Evolutionary conservation across 2,329 filamentous ascomycete genomes (phyloP), one percentile per base, ranked within the genome.

Genomic region (Pestalotiopsis sp.): DNA sequence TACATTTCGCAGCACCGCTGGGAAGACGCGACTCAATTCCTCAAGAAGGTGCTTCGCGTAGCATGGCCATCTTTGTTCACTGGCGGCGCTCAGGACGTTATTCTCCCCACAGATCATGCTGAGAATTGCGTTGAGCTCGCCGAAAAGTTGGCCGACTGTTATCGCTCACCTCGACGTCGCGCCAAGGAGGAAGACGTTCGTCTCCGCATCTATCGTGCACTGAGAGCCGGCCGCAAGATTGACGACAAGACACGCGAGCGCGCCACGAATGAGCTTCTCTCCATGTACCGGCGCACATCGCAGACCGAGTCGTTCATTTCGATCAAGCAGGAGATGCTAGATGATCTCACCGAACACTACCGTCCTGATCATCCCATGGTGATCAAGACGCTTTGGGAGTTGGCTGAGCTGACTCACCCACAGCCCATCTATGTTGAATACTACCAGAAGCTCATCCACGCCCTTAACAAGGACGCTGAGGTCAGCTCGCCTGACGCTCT

Each of bases 31-130:
- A 82, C 83, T 27, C 79, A 76, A 1, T 75, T 84, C n/a, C 78
- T 86, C 45, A 83, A 84, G 65, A 77, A 76, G 25, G 81, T 84
- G 11, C 74, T 87, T 38, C 78, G 80, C 52, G 77, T 78, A 4
- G 80, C 83, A 3, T 87, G 85, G 85, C 78, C 81, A 1, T 80
- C 81, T 0, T 78, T 87, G 67, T 81, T 86, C 61, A 78, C 82
- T 13, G 76, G 77, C 20, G 83, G 82, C 0, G 75, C 84, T 67
- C 72, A 83, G 39, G 81, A 85, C 68, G 81, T 87, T 1, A 77
- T 77, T 1, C 77, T 85, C 38, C 82, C 84, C 0, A 72, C 77
- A 1, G 78, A 78, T 1, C 80, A 84, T 69, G 75, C 81, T 1
- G 81, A 85, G n/a, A 79, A 83, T 69, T 82, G 79, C 6, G 78